Evolutionary conservation across 2,329 filamentous ascomycete genomes (phyloP), one percentile per base, ranked within the genome.

Genomic region (Pseudogymnoascus sp.): DNA sequence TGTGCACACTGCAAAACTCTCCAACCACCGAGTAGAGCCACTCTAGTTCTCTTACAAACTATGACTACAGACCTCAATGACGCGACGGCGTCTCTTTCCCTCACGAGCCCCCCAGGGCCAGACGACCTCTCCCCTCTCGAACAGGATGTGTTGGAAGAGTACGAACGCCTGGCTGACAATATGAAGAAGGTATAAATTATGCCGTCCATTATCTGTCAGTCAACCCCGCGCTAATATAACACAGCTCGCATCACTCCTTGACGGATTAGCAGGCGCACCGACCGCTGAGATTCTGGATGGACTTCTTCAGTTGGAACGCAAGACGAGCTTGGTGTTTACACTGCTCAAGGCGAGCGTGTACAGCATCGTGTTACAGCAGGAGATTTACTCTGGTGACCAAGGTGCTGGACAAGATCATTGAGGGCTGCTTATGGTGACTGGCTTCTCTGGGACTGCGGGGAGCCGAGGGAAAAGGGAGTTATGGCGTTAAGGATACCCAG

Each of bases 271-370:
- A 16, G 81, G 84, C 49, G 83, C 85, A 26, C 89, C 92, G 0
- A 88, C 91, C 21, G 88, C 89, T 6, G 91, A 90, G 68, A 92
- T 95, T 63, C 82, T 95, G 61, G 91, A 99, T 74, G 88, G 90
- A 7, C 80, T 99, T 69, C 82, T 94, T 61, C 87, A 92, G 45
- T 80, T 99, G 62, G 94, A 99, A 80, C 83, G 94, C 69, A 97
- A 97, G 80, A 97, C 93, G 45, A 92, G 91, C 68, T 80, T 96
- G 62, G 93, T 97, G 21, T 97, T 96, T 76, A 99, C 94, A 66
- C 77, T 97, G 73, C 82, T 99, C 73, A 99, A 99, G 80, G 93
- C 94, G 16, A 97, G 93, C 75, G 94, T 99, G 66, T 99, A 99
- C 78, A 96, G 90, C 73, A 99, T 99, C 78, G 92, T 99, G 65